Evolutionary conservation across 169 alveolate species (phyloP).

Genomic region (Perkinsus chesapeaki): DNA sequence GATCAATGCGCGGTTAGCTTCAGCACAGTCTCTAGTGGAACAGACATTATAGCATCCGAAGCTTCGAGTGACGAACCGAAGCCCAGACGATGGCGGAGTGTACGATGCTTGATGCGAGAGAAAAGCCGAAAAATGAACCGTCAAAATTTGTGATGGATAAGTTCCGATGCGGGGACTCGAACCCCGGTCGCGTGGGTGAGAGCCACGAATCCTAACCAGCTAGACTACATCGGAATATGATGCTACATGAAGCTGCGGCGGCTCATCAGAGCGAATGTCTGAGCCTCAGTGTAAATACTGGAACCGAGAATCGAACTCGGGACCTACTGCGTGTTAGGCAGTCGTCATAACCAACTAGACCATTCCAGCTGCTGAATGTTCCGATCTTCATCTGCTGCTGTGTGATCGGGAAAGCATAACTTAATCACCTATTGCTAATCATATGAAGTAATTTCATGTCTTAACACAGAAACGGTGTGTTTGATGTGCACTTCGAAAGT

Average conservation of each 20-base stretch:
- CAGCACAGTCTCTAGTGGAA: too few relatives aligned
- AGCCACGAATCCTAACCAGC: not conserved
- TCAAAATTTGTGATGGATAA: not conserved
- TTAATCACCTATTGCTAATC: too few relatives aligned
- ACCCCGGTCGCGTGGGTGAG: not conserved
- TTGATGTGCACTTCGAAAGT: too few relatives aligned
- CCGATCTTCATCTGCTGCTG: not conserved
- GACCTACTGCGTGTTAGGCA: constrained; percentile 5
- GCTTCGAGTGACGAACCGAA: not conserved
- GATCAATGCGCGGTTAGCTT: too few relatives aligned
- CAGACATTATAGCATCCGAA: not conserved
- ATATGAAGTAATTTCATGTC: too few relatives aligned
- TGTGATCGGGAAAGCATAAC: too few relatives aligned
- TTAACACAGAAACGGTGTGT: too few relatives aligned
- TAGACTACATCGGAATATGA: not conserved
- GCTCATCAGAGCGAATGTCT: not conserved
- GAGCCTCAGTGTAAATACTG: not conserved
- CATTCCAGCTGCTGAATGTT: not conserved
- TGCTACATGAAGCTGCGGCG: not conserved
- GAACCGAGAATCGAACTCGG: constrained; percentile 5
- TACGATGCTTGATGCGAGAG: not conserved
- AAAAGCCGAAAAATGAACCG: not conserved
- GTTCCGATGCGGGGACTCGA: not conserved
- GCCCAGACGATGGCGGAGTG: not conserved
- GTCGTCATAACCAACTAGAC: constrained; percentile 4